Evolutionary conservation across 2,329 filamentous ascomycete genomes (phyloP).

Genomic region (Alternaria arborescens): DNA sequence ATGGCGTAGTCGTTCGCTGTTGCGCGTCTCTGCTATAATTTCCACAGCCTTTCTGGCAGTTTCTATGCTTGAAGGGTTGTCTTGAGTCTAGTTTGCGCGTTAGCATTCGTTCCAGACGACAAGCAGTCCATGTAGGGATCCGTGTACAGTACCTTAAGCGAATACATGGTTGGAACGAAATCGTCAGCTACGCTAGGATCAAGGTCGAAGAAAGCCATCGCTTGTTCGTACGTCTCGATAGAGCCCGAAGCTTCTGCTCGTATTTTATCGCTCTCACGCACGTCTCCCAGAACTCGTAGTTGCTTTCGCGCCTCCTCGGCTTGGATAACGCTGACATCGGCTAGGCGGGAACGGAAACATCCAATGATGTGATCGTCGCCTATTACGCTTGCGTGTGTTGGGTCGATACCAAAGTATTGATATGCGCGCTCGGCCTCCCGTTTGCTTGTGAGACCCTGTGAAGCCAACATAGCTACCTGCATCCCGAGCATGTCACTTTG

Average conservation of each 20-base stretch:
- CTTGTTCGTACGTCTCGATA: slow-evolving; percentile 70
- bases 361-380: slow-evolving; percentile 70
- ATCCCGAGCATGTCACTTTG: slow-evolving; percentile 65
- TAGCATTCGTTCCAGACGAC: slow-evolving; percentile 10
- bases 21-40: slow-evolving; percentile 66
- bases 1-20: slow-evolving; percentile 62
- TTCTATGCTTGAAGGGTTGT: slow-evolving; percentile 60
- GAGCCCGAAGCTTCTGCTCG: slow-evolving; percentile 65
- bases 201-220: slow-evolving; percentile 68
- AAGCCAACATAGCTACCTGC: slow-evolving; percentile 66
- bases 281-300: slow-evolving; percentile 67
- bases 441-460: slow-evolving; percentile 65
- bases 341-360: slow-evolving; percentile 66
- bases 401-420: slow-evolving; percentile 64
- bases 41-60: slow-evolving; percentile 64
- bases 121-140: not conserved
- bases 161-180: slow-evolving; percentile 65
- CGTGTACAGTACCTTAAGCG: slow-evolving; percentile 59
- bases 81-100: slow-evolving; percentile 54
- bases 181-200: slow-evolving; percentile 60
- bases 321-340: slow-evolving; percentile 61
- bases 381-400: slow-evolving; percentile 49
- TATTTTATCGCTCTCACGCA: slow-evolving; percentile 66
- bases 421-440: slow-evolving; percentile 68
- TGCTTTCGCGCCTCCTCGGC: slow-evolving; percentile 65